A percentile compares a stretch with the other conserved stretches of the same genome.
Conservation (phyloP, 495 filamentous ascomycete genomes). For the Chaetomidium leptoderma region DNA sequence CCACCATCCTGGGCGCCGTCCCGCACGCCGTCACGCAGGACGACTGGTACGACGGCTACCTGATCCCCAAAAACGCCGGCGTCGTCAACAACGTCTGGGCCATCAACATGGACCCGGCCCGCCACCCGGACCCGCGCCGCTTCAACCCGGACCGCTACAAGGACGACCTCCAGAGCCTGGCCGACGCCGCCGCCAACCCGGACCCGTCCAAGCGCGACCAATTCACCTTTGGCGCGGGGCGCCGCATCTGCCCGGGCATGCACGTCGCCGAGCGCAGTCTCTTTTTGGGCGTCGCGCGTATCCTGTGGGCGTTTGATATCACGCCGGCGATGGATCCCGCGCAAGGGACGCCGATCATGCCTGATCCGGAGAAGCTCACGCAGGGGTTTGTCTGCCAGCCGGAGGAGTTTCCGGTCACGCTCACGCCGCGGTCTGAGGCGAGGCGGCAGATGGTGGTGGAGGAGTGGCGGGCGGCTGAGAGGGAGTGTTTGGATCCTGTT, state of each 20-base stretch:
- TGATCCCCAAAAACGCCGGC: slow-evolving; percentile 48
- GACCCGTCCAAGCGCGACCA: slow-evolving; percentile 40
- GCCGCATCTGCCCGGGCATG: slow-evolving; percentile 56
- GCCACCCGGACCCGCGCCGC: slow-evolving; percentile 36
- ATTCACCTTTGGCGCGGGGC: slow-evolving; percentile 55
- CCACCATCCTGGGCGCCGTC: slow-evolving; percentile 50
- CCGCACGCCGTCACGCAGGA: slow-evolving; percentile 53
- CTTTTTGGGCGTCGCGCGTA: slow-evolving; percentile 46
- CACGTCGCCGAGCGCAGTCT: slow-evolving; percentile 55
- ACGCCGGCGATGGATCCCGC: slow-evolving; percentile 25
- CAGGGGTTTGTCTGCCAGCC: slow-evolving; percentile 46
- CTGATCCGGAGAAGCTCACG: slow-evolving; percentile 39
- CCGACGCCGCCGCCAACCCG: slow-evolving; percentile 33
- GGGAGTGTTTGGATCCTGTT: slow-evolving; percentile 31
- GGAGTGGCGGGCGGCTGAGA: slow-evolving; percentile 38
- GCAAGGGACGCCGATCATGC: slow-evolving; percentile 35
- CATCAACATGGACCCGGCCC: slow-evolving; percentile 37
- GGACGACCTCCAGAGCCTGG: slow-evolving; percentile 27
- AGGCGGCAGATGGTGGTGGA: slow-evolving; percentile 28
- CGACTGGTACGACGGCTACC: slow-evolving; percentile 48
- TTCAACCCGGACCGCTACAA: slow-evolving; percentile 35
- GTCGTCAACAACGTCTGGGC: slow-evolving; percentile 49
- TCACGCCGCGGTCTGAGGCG: slow-evolving; percentile 33
- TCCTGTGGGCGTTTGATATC: slow-evolving; percentile 55
- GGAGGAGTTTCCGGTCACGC: slow-evolving; percentile 34